Conservation (phyloP, 495 filamentous ascomycete species). For the Penicillium turbatum region DNA sequence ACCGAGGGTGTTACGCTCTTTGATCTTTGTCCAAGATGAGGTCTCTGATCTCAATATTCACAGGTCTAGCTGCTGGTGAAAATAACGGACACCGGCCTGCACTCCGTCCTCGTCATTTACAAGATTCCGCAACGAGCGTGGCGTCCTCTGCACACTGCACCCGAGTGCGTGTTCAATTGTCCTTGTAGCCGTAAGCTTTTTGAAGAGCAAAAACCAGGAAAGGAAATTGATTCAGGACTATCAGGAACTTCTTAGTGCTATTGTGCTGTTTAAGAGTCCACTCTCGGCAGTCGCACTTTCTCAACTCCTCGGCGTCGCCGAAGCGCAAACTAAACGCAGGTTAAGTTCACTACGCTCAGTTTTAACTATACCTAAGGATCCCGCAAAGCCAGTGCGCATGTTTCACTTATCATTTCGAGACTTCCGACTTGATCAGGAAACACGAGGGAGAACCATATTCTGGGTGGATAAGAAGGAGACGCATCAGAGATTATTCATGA, state of each 20-base stretch:
- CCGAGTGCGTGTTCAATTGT: too few relatives aligned
- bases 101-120: too few relatives aligned
- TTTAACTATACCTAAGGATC: constrained; percentile 20
- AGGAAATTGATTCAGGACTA: constrained; percentile 11
- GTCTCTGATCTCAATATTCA: too few relatives aligned
- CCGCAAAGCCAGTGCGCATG: not conserved
- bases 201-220: too few relatives aligned
- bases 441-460: constrained; percentile 11
- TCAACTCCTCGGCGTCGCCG: constrained; percentile 3
- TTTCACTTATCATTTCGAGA: constrained; percentile 25
- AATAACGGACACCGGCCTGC: too few relatives aligned
- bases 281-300: constrained; percentile 14
- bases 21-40: too few relatives aligned
- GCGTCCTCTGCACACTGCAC: too few relatives aligned
- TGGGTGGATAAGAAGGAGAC: constrained; percentile 23
- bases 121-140: too few relatives aligned
- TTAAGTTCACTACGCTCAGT: constrained; percentile 16
- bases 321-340: not conserved
- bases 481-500: not conserved
- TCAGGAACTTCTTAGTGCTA: constrained; percentile 13
- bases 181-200: too few relatives aligned
- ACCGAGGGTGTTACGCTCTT: too few relatives aligned
- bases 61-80: too few relatives aligned
- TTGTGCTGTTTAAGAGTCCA: constrained; percentile 15
- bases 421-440: constrained; percentile 15